These are phyloP conservation scores for Leishmania turanica DNA, from an alignment of 208 protist species.

Conservation along the genomic window DNA sequence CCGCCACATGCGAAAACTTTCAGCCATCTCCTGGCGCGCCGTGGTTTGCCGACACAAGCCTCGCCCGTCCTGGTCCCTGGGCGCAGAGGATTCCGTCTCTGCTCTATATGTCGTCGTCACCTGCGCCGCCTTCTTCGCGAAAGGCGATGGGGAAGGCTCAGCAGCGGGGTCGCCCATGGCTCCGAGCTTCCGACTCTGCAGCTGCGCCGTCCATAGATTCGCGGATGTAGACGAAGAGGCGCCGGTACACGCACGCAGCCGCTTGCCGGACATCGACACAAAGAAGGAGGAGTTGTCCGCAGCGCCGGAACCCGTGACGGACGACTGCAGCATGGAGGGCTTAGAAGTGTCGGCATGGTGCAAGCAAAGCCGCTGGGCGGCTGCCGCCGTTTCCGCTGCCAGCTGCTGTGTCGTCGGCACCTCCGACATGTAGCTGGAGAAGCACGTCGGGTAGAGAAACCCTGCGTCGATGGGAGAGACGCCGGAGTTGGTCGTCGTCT, in stretches of 20 bases:
- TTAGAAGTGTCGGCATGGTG: neutral
- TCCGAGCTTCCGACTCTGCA: neutral
- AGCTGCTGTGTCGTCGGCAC: constrained; percentile 22
- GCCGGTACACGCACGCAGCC: neutral
- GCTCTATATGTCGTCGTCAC: neutral
- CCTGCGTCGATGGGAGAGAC: constrained; percentile 10
- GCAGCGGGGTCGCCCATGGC: neutral
- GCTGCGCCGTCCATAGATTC: constrained; percentile 10
- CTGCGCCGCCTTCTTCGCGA: neutral
- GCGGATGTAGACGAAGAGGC: neutral
- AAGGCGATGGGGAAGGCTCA: neutral
- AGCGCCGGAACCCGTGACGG: neutral
- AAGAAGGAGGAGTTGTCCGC: neutral
- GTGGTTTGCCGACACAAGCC: neutral
- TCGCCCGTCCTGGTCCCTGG: neutral
- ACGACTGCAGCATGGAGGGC: neutral
- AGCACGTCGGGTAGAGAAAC: constrained; percentile 23
- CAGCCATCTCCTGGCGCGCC: neutral
- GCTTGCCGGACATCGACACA: constrained; percentile 6
- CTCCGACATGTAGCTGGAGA: constrained; percentile 25
- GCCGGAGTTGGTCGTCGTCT: constrained; percentile 1
- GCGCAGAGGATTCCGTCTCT: neutral
- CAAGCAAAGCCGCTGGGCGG: neutral
- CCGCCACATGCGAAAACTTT: neutral
- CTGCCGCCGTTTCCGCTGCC: neutral